Evolutionary conservation across 257 asterid genomes (phyloP), one percentile per base, ranked within the genome.

Genomic region (Eucommia ulmoides): DNA sequence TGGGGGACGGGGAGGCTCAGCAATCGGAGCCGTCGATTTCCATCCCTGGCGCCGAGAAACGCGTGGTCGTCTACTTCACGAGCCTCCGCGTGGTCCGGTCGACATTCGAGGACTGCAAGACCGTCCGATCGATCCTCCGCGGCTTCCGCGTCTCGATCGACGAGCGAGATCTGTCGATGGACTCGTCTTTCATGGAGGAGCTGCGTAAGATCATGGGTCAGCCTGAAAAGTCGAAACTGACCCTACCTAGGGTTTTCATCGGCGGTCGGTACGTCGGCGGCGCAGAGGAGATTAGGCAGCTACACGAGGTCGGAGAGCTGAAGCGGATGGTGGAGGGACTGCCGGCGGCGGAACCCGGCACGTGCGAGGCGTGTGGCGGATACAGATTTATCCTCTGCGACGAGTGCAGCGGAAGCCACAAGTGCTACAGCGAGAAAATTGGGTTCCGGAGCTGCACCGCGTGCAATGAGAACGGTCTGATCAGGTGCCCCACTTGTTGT

Each of bases 401-500:
- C 19, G 82, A 76, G 42, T 89, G 98, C 60, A 69, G 63, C 23
- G 98, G 98, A 26, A 80, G 96, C 78, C 94, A 65, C 49, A 89
- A 83, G 65, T 74, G 71, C 71, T 88, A 70, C 59, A 72, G 71
- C 49, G 96, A 72, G 61, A 89, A 83, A 66, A 53, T 76, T 18
- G 92, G 86, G 58, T 85, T 82, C 65, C 71, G 76, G 81, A 69
- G 77, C 57, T 89, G 98, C 55, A 75, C 78, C 41, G 65, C 63
- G 49, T 89, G 98, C 83, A 85, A 82, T 55, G 94, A 78, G 76
- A 80, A 89, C 62, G 98, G 96, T 48, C 78, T 85, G 64, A 61
- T 80, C 77, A 86, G 93, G 92, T 89, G 98, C 93, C 81, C 94
- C 9, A 80, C 88, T 67, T 89, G 98, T 61, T 82, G 71, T 51